Evolutionary conservation across 2,329 filamentous ascomycete species (phyloP).

Genomic region (Aspergillus fumigatiaffinis): DNA sequence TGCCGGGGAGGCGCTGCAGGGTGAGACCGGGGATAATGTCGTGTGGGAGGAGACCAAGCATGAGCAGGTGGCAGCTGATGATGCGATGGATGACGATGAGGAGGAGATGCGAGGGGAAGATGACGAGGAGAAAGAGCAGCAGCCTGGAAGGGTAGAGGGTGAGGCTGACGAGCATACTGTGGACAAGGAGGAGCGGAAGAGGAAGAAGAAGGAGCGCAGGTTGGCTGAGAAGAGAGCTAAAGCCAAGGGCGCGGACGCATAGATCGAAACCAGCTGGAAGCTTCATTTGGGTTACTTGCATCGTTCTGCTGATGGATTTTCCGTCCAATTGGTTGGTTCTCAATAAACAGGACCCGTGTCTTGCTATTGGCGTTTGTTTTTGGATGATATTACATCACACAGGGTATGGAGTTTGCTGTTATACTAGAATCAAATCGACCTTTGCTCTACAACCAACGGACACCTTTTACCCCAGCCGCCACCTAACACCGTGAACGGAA

Average conservation of each 20-base stretch:
- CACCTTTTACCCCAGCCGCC: background rate
- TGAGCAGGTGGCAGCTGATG: constrained; percentile 43
- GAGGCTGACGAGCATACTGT: constrained; percentile 27
- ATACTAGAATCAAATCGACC: background rate
- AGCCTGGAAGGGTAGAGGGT: constrained; percentile 26
- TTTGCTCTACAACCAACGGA: constrained; percentile 3
- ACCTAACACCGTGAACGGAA: constrained; percentile 11
- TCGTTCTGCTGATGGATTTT: constrained; percentile 12
- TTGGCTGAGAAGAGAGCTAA: constrained; percentile 42
- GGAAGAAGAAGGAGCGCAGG: constrained; percentile 52
- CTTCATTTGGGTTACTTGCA: background rate
- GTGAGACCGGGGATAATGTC: constrained; percentile 23
- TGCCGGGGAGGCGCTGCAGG: constrained; percentile 29
- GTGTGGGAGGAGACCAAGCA: constrained; percentile 37
- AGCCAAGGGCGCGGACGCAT: constrained; percentile 28
- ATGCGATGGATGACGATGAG: constrained; percentile 36
- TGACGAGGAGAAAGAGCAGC: constrained; percentile 40
- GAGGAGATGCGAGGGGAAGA: constrained; percentile 34
- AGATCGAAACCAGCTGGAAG: constrained; percentile 2
- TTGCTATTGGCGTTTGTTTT: constrained; percentile 18
- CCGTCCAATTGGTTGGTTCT: constrained; percentile 10
- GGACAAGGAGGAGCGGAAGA: constrained; percentile 53
- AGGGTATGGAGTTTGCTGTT: background rate
- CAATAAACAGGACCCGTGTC: background rate
- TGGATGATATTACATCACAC: background rate